Conservation (phyloP, 768 basidiomycete genomes). For the Coprinopsis sp. region DNA sequence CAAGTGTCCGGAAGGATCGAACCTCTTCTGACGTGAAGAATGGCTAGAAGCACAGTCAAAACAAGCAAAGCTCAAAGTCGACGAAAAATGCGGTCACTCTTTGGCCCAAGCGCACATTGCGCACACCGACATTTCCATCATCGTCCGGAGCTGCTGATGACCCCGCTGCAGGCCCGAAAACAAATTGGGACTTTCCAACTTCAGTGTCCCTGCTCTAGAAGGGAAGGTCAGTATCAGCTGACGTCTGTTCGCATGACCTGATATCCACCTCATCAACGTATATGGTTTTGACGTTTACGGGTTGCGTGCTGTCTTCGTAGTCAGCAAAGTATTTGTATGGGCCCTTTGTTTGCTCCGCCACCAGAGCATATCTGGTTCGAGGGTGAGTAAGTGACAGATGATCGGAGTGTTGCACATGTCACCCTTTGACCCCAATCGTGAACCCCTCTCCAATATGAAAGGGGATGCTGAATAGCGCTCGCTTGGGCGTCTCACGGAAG, state of each 20-base stretch:
- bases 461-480: conserved; percentile 76
- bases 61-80: not conserved
- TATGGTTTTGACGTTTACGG: conserved; percentile 61
- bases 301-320: conserved; percentile 71
- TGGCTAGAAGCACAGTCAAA: conserved; percentile 42
- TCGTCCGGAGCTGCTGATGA: conserved; percentile 32
- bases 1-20: conserved; percentile 75
- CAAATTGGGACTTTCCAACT: conserved; percentile 39
- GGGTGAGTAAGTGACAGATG: not conserved
- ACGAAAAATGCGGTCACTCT: conserved; percentile 36
- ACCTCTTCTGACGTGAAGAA: conserved; percentile 85
- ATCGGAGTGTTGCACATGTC: conserved; percentile 16
- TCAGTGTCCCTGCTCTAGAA: conserved; percentile 41
- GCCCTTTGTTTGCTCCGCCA: conserved; percentile 86
- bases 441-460: conserved; percentile 73
- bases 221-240: not conserved
- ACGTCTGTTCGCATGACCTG: not conserved
- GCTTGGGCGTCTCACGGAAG: conserved; percentile 78
- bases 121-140: conserved; percentile 33
- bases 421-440: conserved; percentile 81
- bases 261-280: conserved; percentile 71
- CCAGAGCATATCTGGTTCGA: conserved; percentile 67
- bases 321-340: conserved; percentile 80
- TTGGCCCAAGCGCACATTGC: conserved; percentile 46
- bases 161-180: conserved; percentile 41